phyloP scores from a whole-genome alignment of 768 basidiomycete genomes.

The Lanmaoa pseudosensibilis region DNA sequence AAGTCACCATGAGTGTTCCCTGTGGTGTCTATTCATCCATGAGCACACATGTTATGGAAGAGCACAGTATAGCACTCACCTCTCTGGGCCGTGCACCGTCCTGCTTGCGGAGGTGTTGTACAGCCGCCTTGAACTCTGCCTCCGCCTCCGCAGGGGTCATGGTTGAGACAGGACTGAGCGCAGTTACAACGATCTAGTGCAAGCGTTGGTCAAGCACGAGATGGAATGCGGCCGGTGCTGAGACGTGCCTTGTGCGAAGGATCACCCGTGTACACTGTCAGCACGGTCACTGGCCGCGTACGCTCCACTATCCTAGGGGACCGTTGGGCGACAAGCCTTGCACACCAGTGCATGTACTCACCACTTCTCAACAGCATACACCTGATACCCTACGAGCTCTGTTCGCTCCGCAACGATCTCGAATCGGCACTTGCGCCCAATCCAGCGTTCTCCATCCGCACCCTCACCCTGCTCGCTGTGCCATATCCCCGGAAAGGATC shows the following conservation, averaged over 20 bases:
- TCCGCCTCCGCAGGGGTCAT: conserved; percentile 46
- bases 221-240: not conserved
- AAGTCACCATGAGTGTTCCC: conserved; percentile 77
- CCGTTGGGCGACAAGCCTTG: not conserved
- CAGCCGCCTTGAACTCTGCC: conserved; percentile 58
- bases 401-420: conserved; percentile 49
- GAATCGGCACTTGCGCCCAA: conserved; percentile 47
- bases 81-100: conserved; percentile 76
- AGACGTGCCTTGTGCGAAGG: conserved; percentile 57
- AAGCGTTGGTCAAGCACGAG: conserved; percentile 12
- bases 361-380: conserved; percentile 90
- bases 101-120: conserved; percentile 57
- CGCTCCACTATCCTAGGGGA: conserved; percentile 63
- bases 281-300: conserved; percentile 54
- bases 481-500: conserved; percentile 5
- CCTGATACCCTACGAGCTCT: conserved; percentile 61
- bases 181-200: conserved; percentile 58
- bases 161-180: conserved; percentile 46
- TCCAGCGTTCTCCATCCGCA: conserved; percentile 40
- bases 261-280: conserved; percentile 79
- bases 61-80: conserved; percentile 33
- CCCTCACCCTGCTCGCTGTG: conserved; percentile 12
- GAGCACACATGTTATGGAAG: conserved; percentile 2
- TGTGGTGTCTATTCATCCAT: conserved; percentile 48
- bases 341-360: conserved; percentile 28